Conservation (phyloP, 768 basidiomycete species). For the Boletus sensibilis region DNA sequence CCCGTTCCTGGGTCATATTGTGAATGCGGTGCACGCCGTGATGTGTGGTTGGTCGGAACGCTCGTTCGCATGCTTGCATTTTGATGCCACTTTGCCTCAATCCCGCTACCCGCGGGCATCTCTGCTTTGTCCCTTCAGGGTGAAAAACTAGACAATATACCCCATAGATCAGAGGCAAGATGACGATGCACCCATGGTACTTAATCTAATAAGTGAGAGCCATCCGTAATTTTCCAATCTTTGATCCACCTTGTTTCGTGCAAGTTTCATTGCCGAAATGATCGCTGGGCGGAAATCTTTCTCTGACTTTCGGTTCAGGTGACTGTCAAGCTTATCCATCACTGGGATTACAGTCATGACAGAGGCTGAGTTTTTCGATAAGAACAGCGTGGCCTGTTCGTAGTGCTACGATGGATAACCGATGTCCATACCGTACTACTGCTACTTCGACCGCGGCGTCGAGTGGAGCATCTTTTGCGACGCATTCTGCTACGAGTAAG, state of each 20-base stretch:
- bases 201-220: background rate
- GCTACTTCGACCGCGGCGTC: background rate
- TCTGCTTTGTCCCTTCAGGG: no score
- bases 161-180: background rate
- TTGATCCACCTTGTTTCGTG: background rate
- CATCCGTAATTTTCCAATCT: background rate
- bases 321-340: background rate
- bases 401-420: background rate
- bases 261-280: background rate
- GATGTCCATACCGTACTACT: background rate
- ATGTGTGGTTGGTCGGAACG: no score
- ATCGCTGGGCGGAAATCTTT: background rate
- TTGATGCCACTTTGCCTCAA: no score
- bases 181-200: background rate
- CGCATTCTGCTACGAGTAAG: background rate
- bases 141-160: background rate
- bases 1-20: no score
- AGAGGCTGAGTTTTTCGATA: background rate
- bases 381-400: background rate
- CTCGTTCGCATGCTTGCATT: no score
- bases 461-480: background rate
- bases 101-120: no score
- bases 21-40: no score
- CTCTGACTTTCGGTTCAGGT: background rate
- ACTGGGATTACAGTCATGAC: background rate